phyloP scores from a whole-genome alignment of 495 filamentous ascomycete species.

The Aspergillus coremiiformis region DNA sequence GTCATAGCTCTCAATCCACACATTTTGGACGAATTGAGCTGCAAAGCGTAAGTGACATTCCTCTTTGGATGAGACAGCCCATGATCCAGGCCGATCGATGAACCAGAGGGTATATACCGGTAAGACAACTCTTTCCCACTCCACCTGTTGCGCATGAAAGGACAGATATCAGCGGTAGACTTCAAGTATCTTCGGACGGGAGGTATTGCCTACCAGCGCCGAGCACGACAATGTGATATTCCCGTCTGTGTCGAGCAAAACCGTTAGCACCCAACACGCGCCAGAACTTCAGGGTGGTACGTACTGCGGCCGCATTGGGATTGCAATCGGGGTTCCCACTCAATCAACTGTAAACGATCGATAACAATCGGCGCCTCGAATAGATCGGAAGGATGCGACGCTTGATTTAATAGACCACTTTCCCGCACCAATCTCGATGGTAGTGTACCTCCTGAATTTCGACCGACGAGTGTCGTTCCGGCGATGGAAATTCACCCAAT shows the following conservation, averaged over 20 bases:
- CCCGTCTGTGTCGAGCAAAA: constrained; percentile 46
- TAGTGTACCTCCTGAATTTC: neutral
- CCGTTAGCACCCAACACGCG: constrained; percentile 20
- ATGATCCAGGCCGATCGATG: neutral
- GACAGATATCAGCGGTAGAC: constrained; percentile 7
- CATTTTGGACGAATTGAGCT: constrained; percentile 99
- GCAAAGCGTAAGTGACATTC: constrained; percentile 11
- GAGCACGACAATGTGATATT: constrained; percentile 89
- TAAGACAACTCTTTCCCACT: constrained; percentile 96
- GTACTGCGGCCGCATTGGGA: constrained; percentile 50
- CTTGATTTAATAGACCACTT: neutral
- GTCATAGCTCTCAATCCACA: constrained; percentile 99
- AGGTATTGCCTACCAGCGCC: constrained; percentile 60
- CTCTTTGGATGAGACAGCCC: neutral
- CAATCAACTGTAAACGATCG: neutral
- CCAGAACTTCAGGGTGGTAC: constrained; percentile 10
- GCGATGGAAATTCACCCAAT: neutral
- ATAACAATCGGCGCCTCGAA: neutral
- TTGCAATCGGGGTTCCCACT: constrained; percentile 1
- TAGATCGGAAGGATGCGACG: neutral
- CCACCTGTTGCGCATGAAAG: constrained; percentile 54
- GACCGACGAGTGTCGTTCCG: neutral
- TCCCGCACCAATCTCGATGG: neutral
- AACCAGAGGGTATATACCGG: constrained; percentile 52
- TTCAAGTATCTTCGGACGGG: constrained; percentile 4